Evolutionary conservation across 495 filamentous ascomycete genomes (phyloP), one percentile per base, ranked within the genome.

Genomic region (Margaritispora aquatica): DNA sequence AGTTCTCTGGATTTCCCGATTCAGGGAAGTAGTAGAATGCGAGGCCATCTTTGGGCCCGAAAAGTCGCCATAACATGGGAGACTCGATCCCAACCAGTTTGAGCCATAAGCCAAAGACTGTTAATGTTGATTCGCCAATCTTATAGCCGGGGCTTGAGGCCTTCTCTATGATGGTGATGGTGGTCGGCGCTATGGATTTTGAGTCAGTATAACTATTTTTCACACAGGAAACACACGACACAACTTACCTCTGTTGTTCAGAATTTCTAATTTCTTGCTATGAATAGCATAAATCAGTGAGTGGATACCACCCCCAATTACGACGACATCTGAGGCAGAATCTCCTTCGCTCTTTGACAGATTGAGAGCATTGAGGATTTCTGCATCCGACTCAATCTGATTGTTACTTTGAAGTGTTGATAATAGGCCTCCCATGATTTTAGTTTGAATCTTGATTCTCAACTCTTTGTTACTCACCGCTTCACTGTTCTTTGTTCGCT

Each of bases 281-380:
- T 52, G 50, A 31, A 52, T 52, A 19, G 50, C 50, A 26, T 52
- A 52, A 22, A 52, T 4, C 11, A 52, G 50, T 8, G 11, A 10
- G 23, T 7, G 5, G 13, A 52, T 52, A 8, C 50, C 50, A 5
- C 5, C 50, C 3, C 50, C 50, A 7, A 22, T 22, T 8, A 52
- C 50, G 7, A 52, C 50, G 3, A 52, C 50, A 52, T 52, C 50
- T 15, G 50, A n/a, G n/a, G n/a, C n/a, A n/a, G n/a, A n/a, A n/a
- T n/a, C n/a, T n/a, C n/a, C n/a, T n/a, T n/a, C n/a, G n/a, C n/a
- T n/a, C n/a, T n/a, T n/a, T n/a, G n/a, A n/a, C n/a, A n/a, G n/a
- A n/a, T n/a, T n/a, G n/a, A n/a, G n/a, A n/a, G n/a, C n/a, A n/a
- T n/a, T n/a, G n/a, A n/a, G n/a, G n/a, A n/a, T n/a, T n/a, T n/a